These are phyloP conservation scores for Fraxinus sp. DNA, from an alignment of 305 asterid genomes.

Conservation along the genomic window DNA sequence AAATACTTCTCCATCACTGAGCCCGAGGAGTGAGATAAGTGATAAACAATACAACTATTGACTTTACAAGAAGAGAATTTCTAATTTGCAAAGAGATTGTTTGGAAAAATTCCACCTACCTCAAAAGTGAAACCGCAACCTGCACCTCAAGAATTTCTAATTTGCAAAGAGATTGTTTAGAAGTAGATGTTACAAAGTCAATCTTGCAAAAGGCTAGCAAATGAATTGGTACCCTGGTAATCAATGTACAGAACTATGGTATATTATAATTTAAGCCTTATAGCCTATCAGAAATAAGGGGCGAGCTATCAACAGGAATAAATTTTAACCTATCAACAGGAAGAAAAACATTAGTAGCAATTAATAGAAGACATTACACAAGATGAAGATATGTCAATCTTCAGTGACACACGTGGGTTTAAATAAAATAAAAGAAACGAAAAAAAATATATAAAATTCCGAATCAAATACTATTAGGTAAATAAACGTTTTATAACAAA, in stretches of 20 bases:
- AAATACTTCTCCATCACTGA: too few relatives aligned
- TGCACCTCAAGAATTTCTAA: too few relatives aligned
- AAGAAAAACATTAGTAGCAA: slow-evolving; percentile 10
- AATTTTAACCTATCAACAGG: slow-evolving; percentile 32
- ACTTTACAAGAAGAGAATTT: too few relatives aligned
- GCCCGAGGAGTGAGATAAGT: too few relatives aligned
- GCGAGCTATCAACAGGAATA: background rate
- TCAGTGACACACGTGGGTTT: background rate
- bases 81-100: too few relatives aligned
- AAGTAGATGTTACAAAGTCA: slow-evolving; percentile 44
- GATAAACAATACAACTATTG: too few relatives aligned
- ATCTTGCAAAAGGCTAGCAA: slow-evolving; percentile 41
- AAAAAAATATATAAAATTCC: background rate
- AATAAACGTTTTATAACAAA: background rate
- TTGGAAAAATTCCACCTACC: too few relatives aligned
- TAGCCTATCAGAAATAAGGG: background rate
- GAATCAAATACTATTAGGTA: background rate
- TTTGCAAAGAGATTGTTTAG: slow-evolving; percentile 18
- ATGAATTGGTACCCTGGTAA: background rate
- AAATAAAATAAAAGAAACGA: background rate
- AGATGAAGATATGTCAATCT: background rate
- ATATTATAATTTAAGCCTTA: background rate
- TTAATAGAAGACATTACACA: background rate
- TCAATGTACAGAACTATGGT: background rate
- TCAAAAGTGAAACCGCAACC: too few relatives aligned